Base-by-base conservation (phyloP, 78 protist species). In the Dictyostelium firmibasis region DNA sequence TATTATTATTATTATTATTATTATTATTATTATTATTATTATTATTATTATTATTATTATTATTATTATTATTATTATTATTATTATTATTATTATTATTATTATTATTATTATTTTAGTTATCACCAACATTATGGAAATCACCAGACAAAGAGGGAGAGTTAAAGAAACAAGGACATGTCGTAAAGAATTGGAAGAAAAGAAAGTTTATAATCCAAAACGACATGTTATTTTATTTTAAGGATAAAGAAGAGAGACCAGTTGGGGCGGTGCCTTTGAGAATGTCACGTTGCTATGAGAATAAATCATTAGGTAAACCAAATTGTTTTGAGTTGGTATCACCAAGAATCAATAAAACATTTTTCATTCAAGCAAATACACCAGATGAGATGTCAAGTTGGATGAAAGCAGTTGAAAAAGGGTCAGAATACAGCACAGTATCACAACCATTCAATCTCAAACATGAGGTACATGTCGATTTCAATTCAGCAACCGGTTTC, bases 111-210 rank as follows among this genome's bases (percentile, higher is more conserved):
- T 57, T 29, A 13, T 29, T 31, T 10, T 29, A 89, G 94, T 23
- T 81, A 70, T 62, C 76, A 64, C 79, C 94, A 81, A 86, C 82
- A 41, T 78, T 64, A 47, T 93, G 96, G 96, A 79, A 81, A 8
- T 64, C 64, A 27, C 96, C 96, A 27, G 96, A 93, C 64, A 93
- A 93, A 33, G 96, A 93, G n/a, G 96, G 96, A 36, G 96, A 93
- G 2, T 62, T 93, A 38, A 93, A 62, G 82, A 93, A 93, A 60
- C 87, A 86, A 84, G 97, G 97, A 20, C 97, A 96, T 44, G 94
- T 96, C 2, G 97, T 96, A 47, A 96, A 86, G 44, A 96, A 92
- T 64, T 96, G 97, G 97, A 96, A 96, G 36, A 96, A 83, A 78
- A 84, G 97, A 83, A 92, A 85, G 86, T 96, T 96, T 76, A 85